These are phyloP conservation scores for Dioszegia crocea DNA, from an alignment of 768 basidiomycete genomes.

Conservation along the genomic window DNA sequence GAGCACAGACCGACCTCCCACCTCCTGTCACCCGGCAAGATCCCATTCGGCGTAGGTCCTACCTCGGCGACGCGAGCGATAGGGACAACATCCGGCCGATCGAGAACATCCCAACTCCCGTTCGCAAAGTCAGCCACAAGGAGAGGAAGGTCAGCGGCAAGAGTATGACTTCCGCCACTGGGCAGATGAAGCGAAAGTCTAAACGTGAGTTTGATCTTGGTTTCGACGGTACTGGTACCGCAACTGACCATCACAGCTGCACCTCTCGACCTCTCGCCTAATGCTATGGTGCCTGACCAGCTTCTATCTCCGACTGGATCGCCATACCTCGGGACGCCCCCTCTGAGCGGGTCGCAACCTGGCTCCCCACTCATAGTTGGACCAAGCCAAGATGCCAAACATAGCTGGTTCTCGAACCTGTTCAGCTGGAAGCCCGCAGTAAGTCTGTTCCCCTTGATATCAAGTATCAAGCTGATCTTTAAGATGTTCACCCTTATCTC, in stretches of 20 bases:
- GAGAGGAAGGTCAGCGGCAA: slow-evolving; percentile 6
- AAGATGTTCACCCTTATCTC: slow-evolving; percentile 50
- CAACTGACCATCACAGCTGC: slow-evolving; percentile 16
- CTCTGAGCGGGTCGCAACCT: slow-evolving; percentile 13
- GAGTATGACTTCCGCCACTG: slow-evolving; percentile 2
- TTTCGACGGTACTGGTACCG: neutral
- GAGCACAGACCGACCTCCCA: slow-evolving; percentile 10
- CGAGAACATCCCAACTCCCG: slow-evolving; percentile 3
- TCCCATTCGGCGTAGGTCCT: slow-evolving; percentile 19
- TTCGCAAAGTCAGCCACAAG: slow-evolving; percentile 6
- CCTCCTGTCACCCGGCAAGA: slow-evolving; percentile 9
- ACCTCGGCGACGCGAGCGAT: slow-evolving; percentile 27
- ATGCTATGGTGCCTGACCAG: slow-evolving; percentile 18
- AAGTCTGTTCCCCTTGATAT: slow-evolving; percentile 9
- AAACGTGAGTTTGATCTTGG: slow-evolving; percentile 25
- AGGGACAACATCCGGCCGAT: slow-evolving; percentile 15
- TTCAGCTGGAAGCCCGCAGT: slow-evolving; percentile 71
- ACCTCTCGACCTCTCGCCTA: slow-evolving; percentile 33
- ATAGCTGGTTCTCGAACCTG: slow-evolving; percentile 77
- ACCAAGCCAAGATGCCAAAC: slow-evolving; percentile 53
- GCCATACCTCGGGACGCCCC: slow-evolving; percentile 25
- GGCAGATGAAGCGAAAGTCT: slow-evolving; percentile 28
- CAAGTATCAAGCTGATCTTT: neutral
- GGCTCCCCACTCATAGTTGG: slow-evolving; percentile 29
- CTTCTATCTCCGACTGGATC: slow-evolving; percentile 27